phyloP scores from a whole-genome alignment of 345 rosid species.

The Isatis tinctoria region DNA sequence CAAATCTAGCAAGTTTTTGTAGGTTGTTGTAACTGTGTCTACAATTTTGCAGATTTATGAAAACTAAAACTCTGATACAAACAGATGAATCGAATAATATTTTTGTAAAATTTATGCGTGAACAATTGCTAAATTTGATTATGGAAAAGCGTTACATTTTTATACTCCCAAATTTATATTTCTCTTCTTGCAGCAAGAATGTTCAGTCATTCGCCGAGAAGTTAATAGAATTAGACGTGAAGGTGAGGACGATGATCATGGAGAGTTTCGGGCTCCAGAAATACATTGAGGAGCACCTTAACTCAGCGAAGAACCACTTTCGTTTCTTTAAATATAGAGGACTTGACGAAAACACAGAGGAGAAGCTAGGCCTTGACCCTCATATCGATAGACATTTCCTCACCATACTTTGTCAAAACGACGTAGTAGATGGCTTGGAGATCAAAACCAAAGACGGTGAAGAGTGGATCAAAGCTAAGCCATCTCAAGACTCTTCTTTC shows the following conservation, averaged over 20 bases:
- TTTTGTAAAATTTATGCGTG: no score
- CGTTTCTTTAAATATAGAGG: conserved; percentile 38
- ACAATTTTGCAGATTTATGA: no score
- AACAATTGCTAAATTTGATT: no score
- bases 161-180: neutral
- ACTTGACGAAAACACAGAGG: neutral
- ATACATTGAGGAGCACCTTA: conserved; percentile 32
- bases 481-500: conserved; percentile 40
- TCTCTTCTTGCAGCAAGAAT: conserved; percentile 21
- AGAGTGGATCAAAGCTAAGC: conserved; percentile 39
- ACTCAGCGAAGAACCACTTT: conserved; percentile 35
- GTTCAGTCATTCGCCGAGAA: conserved; percentile 17
- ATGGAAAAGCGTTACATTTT: no score
- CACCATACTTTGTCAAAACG: conserved; percentile 43
- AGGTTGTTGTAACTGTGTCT: no score
- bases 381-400: conserved; percentile 53
- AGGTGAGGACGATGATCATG: conserved; percentile 45
- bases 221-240: conserved; percentile 33
- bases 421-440: conserved; percentile 45
- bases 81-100: no score
- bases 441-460: conserved; percentile 38
- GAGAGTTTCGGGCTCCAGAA: conserved; percentile 49
- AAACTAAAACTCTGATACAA: no score
- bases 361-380: conserved; percentile 26
- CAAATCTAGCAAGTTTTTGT: no score